These are phyloP conservation scores for Eutrema salsugineum DNA, from an alignment of 441 rosid genomes.

Conservation along the genomic window DNA sequence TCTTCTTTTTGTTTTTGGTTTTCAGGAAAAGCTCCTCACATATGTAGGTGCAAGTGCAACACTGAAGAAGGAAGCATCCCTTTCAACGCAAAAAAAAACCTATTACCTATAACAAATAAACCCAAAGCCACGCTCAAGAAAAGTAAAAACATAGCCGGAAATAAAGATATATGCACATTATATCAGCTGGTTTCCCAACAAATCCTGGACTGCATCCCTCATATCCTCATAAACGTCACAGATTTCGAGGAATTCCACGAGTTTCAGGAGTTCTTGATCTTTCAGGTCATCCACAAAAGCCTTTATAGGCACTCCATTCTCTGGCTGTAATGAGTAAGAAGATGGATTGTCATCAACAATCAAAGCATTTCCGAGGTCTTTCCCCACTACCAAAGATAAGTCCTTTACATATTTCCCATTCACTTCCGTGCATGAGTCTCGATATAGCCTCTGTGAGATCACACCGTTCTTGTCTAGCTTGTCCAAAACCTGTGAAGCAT, in stretches of 20 bases:
- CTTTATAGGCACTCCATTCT: slow-evolving; percentile 67
- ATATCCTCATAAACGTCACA: slow-evolving; percentile 50
- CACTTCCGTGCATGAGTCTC: slow-evolving; percentile 58
- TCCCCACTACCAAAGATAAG: slow-evolving; percentile 48
- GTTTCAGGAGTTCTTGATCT: slow-evolving; percentile 52
- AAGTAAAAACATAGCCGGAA: background rate
- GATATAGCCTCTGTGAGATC: slow-evolving; percentile 55
- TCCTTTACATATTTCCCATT: slow-evolving; percentile 66
- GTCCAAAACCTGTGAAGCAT: slow-evolving; percentile 69
- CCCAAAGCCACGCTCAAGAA: background rate
- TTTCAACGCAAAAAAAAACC: slow-evolving; percentile 7
- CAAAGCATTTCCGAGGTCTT: slow-evolving; percentile 54
- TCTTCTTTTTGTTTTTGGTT: background rate
- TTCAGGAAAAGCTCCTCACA: background rate
- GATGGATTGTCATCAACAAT: slow-evolving; percentile 79
- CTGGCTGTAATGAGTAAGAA: slow-evolving; percentile 61
- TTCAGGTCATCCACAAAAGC: slow-evolving; percentile 51
- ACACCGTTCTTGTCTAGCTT: slow-evolving; percentile 44
- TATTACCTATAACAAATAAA: background rate
- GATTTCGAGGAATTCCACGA: slow-evolving; percentile 45
- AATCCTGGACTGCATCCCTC: slow-evolving; percentile 56
- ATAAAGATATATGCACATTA: background rate
- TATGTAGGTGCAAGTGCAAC: slow-evolving; percentile 7
- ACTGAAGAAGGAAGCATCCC: background rate
- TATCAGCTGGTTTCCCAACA: background rate